A percentile compares a stretch with the other conserved stretches of the same genome.
Evolutionary conservation across 108 stramenopile genomes (phyloP).

Genomic region (Nannochloropsis salina): DNA sequence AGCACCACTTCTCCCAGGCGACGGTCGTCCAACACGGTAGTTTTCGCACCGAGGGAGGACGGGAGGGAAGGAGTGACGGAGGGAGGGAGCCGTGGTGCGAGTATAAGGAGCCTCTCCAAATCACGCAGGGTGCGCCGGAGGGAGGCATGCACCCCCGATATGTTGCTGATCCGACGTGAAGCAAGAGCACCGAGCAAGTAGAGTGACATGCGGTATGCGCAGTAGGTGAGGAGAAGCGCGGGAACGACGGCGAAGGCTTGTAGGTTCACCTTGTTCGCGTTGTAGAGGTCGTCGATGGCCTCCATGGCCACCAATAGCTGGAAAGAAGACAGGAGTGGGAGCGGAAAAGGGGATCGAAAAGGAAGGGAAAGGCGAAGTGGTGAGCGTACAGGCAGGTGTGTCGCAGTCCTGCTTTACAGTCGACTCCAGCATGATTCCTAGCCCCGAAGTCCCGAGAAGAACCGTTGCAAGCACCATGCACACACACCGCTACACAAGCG

Average conservation of each 20-base stretch:
- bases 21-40: not conserved
- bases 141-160: not conserved
- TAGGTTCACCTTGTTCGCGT: slow-evolving; percentile 32
- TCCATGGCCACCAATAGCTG: slow-evolving; percentile 32
- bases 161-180: not conserved
- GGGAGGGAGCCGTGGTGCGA: not conserved
- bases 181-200: not conserved
- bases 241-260: slow-evolving; percentile 29
- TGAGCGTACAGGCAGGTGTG: too few relatives aligned
- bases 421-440: too few relatives aligned
- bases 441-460: too few relatives aligned
- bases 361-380: not conserved
- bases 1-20: slow-evolving; percentile 16
- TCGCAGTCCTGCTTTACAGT: too few relatives aligned
- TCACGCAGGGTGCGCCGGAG: slow-evolving; percentile 23
- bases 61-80: not conserved
- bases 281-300: slow-evolving; percentile 33
- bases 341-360: not conserved
- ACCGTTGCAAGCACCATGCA: too few relatives aligned
- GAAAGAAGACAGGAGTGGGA: not conserved
- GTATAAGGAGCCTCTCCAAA: slow-evolving; percentile 22
- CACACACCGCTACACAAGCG: too few relatives aligned
- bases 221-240: slow-evolving; percentile 17
- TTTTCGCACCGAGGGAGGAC: not conserved
- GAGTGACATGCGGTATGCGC: not conserved